These are phyloP conservation scores for Xylariaceae sp. DNA, from an alignment of 2,329 filamentous ascomycete species.

Conservation along the genomic window DNA sequence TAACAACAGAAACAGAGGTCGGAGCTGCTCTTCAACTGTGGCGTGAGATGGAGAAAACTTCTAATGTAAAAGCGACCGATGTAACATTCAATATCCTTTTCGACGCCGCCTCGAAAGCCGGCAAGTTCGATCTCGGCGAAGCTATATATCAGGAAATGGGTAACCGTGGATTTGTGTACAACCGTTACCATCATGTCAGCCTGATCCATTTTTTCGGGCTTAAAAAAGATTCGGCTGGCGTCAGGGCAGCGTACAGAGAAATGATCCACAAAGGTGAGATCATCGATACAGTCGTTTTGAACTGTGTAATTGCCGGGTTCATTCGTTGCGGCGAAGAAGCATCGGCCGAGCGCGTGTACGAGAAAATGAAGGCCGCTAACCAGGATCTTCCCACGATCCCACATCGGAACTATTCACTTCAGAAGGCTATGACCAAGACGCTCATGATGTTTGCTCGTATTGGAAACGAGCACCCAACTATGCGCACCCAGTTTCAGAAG, in stretches of 20 bases:
- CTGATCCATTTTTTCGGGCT: conserved; percentile 83
- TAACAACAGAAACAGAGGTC: conserved; percentile 57
- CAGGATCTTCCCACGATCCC: conserved; percentile 39
- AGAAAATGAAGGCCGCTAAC: conserved; percentile 72
- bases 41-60: conserved; percentile 82
- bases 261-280: conserved; percentile 85
- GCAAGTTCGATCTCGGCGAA: conserved; percentile 80
- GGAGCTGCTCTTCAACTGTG: conserved; percentile 73
- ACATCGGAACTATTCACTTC: conserved; percentile 44
- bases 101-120: conserved; percentile 80
- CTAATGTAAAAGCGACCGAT: conserved; percentile 61
- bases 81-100: conserved; percentile 96
- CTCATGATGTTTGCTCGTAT: conserved; percentile 58
- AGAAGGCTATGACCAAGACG: conserved; percentile 51
- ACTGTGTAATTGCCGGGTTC: conserved; percentile 79
- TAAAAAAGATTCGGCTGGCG: conserved; percentile 66
- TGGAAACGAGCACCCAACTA: conserved; percentile 52
- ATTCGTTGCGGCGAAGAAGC: conserved; percentile 72
- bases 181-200: conserved; percentile 78
- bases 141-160: conserved; percentile 82
- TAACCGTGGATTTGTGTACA: conserved; percentile 62
- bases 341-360: conserved; percentile 77
- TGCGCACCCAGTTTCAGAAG: conserved; percentile 57
- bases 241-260: conserved; percentile 74
- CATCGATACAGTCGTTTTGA: conserved; percentile 82